Evolutionary conservation across 2,329 filamentous ascomycete genomes (phyloP).

Genomic region (Sarocladiaceae sp.): DNA sequence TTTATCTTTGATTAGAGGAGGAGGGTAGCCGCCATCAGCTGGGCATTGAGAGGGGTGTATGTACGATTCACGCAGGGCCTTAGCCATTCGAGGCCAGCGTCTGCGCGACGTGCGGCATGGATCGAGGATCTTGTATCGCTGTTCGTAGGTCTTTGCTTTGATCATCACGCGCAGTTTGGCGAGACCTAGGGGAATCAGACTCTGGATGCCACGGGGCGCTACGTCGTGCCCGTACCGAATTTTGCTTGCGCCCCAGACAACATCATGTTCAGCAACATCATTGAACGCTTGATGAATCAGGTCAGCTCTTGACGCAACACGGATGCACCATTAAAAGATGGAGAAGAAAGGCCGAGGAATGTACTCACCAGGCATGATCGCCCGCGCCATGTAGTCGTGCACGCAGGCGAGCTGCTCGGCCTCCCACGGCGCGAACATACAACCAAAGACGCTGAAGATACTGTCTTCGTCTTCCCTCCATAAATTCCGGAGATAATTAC

Average conservation of each 20-base stretch:
- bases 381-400: slow-evolving; percentile 8
- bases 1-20: slow-evolving; percentile 5
- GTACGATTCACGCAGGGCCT: too few species aligned
- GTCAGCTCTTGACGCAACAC: not conserved
- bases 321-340: not conserved
- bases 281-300: slow-evolving; percentile 8
- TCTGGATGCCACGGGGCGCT: not conserved
- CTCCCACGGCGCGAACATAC: slow-evolving; percentile 10
- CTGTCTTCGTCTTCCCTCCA: not conserved
- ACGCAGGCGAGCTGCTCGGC: slow-evolving; percentile 10
- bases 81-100: not conserved
- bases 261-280: slow-evolving; percentile 10
- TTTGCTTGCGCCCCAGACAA: slow-evolving; percentile 1
- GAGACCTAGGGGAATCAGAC: slow-evolving; percentile 2
- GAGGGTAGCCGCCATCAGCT: not conserved
- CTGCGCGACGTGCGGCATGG: not conserved
- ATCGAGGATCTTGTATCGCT: slow-evolving; percentile 5
- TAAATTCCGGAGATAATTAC: not conserved
- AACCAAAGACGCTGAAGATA: slow-evolving; percentile 4
- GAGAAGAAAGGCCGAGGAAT: too few species aligned
- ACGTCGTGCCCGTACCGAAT: slow-evolving; percentile 3
- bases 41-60: too few species aligned
- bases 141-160: slow-evolving; percentile 8
- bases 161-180: slow-evolving; percentile 1
- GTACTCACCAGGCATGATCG: slow-evolving; percentile 8